Evolutionary conservation across 345 rosid genomes (phyloP).

Genomic region (Gossypium bickii): DNA sequence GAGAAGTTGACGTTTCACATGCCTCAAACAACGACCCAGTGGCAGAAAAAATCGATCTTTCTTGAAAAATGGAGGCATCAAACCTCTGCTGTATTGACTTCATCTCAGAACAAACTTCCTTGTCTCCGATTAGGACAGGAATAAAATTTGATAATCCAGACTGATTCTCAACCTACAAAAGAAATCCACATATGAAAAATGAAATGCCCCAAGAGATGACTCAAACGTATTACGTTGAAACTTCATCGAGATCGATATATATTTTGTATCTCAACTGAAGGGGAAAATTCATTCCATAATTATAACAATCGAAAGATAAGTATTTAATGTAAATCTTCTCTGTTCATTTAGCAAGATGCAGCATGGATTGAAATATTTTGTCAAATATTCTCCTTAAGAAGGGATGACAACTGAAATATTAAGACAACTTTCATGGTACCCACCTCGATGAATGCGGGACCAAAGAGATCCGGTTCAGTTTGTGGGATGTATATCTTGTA

Average conservation of each 20-base stretch:
- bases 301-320: no score
- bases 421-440: constrained; percentile 5
- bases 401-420: not conserved
- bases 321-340: not conserved
- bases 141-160: constrained; percentile 88
- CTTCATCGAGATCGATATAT: not conserved
- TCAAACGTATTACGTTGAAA: not conserved
- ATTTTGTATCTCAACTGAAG: not conserved
- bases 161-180: constrained; percentile 78
- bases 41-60: constrained; percentile 27
- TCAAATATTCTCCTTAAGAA: not conserved
- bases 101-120: constrained; percentile 75
- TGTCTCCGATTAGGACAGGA: constrained; percentile 70
- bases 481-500: constrained; percentile 54
- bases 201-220: not conserved
- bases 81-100: constrained; percentile 54
- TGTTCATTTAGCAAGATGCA: not conserved
- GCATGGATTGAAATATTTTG: not conserved
- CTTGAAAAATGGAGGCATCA: constrained; percentile 36
- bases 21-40: constrained; percentile 25
- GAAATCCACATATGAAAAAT: not conserved
- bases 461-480: constrained; percentile 56
- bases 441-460: constrained; percentile 98
- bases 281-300: not conserved
- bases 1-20: constrained; percentile 38